Conservation (phyloP, 176 grass and related monocot genomes). For the Oryza officinalis region DNA sequence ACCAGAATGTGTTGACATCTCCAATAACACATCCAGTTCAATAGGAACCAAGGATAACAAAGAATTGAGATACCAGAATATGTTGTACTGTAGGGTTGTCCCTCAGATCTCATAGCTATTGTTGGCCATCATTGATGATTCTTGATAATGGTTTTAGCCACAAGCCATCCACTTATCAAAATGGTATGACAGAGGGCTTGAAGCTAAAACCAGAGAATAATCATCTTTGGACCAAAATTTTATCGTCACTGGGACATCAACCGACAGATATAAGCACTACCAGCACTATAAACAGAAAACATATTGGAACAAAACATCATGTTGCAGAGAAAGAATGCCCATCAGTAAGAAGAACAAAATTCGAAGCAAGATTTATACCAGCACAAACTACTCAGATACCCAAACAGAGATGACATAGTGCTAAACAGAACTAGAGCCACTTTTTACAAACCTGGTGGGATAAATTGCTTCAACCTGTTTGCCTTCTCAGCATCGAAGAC, state of each 20-base stretch:
- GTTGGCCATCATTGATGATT: constrained; percentile 51
- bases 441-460: constrained; percentile 57
- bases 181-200: constrained; percentile 38
- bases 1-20: background rate
- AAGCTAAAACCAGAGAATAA: constrained; percentile 48
- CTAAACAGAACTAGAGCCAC: background rate
- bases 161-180: constrained; percentile 36
- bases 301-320: background rate
- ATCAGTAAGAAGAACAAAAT: background rate
- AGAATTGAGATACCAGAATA: background rate
- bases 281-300: background rate
- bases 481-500: constrained; percentile 70
- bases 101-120: constrained; percentile 92
- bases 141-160: constrained; percentile 37
- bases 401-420: background rate
- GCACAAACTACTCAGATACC: background rate
- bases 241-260: constrained; percentile 58
- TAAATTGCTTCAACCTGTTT: constrained; percentile 76
- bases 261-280: background rate
- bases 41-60: background rate
- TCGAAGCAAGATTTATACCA: background rate
- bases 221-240: constrained; percentile 54
- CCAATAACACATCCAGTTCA: background rate
- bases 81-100: background rate
- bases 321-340: background rate